Conservation (phyloP, 345 rosid species). For the Lumnitzera littorea region DNA sequence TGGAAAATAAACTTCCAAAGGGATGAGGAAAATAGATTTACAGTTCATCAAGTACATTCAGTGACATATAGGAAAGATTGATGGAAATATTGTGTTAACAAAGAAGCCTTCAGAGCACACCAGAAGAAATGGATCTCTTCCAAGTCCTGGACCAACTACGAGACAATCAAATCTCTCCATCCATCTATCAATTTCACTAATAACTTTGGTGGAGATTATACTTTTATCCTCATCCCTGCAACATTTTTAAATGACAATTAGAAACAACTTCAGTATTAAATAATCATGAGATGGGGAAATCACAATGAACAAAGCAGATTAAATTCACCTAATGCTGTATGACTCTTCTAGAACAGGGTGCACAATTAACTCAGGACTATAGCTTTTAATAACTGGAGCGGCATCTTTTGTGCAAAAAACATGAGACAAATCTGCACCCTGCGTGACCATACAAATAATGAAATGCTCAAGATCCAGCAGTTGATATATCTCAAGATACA, state of each 20-base stretch:
- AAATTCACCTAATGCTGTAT: constrained; percentile 51
- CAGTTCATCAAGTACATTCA: too few relatives aligned
- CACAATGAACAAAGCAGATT: background rate
- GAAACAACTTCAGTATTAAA: constrained; percentile 3
- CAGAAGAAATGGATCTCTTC: constrained; percentile 88
- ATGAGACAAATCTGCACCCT: constrained; percentile 98
- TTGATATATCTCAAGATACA: too few relatives aligned
- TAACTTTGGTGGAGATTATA: constrained; percentile 36
- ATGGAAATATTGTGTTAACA: background rate
- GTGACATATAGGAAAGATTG: too few relatives aligned
- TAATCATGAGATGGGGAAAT: too few relatives aligned
- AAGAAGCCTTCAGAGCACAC: constrained; percentile 25
- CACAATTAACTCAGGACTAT: constrained; percentile 93
- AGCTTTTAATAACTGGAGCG: constrained; percentile 87
- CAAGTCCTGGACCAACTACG: constrained; percentile 96
- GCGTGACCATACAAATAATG: constrained; percentile 7
- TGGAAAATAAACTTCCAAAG: too few relatives aligned
- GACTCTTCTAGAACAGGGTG: constrained; percentile 92
- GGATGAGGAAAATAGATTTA: too few relatives aligned
- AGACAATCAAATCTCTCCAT: constrained; percentile 95
- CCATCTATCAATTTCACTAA: constrained; percentile 86
- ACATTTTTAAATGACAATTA: constrained; percentile 15
- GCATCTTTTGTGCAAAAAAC: constrained; percentile 97
- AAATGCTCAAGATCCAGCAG: constrained; percentile 7
- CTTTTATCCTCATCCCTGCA: constrained; percentile 49